Percentiles rank a stretch among this genome's conserved stretches.
phyloP scores from a whole-genome alignment of 371 early-diverging fungal species.

The Zychaea mexicana region DNA sequence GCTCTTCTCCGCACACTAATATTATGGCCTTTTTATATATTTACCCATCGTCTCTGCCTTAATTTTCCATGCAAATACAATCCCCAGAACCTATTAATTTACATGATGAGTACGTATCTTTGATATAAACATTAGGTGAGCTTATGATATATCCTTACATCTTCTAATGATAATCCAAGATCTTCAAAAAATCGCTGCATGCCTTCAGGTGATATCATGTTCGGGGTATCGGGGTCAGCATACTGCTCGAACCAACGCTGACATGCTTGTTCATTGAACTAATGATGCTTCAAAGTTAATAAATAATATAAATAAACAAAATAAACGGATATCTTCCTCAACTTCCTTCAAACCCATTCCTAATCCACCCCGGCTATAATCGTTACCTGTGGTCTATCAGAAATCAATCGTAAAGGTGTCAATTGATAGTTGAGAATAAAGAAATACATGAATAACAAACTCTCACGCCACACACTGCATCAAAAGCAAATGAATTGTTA shows the following conservation, averaged over 20 bases:
- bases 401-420: no score
- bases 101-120: background rate
- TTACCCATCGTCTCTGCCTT: conserved; percentile 64
- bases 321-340: background rate
- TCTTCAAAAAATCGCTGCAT: conserved; percentile 46
- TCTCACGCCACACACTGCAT: no score
- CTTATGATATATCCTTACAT: conserved; percentile 21
- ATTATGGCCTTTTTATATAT: background rate
- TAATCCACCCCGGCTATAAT: no score
- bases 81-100: conserved; percentile 49
- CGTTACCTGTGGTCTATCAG: no score
- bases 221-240: conserved; percentile 40
- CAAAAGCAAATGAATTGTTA: no score
- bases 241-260: conserved; percentile 35
- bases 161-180: conserved; percentile 41
- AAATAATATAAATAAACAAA: background rate
- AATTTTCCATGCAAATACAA: conserved; percentile 68
- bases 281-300: background rate
- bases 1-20: no score
- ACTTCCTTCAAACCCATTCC: no score
- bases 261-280: conserved; percentile 42
- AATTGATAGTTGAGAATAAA: no score
- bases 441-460: no score
- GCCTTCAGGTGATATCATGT: conserved; percentile 44
- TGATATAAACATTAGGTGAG: background rate